Conservation (phyloP, 305 asterid species). For the Solanum chacoense region DNA sequence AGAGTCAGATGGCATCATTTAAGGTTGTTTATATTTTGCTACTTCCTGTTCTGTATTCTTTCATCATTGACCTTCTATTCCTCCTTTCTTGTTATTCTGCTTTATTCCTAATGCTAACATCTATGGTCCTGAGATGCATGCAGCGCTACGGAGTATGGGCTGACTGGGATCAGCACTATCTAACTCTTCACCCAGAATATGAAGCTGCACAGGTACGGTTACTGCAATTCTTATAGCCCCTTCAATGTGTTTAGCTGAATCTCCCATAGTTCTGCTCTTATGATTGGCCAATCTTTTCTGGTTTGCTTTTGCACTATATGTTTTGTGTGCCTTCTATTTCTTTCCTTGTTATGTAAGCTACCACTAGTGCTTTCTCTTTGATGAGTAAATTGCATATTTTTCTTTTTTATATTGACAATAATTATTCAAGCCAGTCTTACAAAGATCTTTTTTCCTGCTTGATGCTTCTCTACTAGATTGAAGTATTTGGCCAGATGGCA, state of each 20-base stretch:
- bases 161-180: constrained; percentile 94
- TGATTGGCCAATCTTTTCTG: background rate
- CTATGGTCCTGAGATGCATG: constrained; percentile 10
- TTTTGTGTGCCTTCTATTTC: background rate
- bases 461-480: constrained; percentile 46
- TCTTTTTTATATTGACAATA: background rate
- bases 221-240: constrained; percentile 1
- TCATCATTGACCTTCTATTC: background rate
- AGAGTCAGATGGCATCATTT: constrained; percentile 87
- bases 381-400: background rate
- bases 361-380: background rate
- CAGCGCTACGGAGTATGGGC: constrained; percentile 96
- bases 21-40: constrained; percentile 41
- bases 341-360: background rate
- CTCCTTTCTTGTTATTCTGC: background rate
- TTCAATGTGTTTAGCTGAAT: constrained; percentile 3
- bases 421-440: background rate
- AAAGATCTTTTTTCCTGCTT: background rate
- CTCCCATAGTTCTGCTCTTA: constrained; percentile 1
- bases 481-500: constrained; percentile 92
- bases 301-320: background rate
- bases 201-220: constrained; percentile 93
- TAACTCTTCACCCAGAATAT: constrained; percentile 97
- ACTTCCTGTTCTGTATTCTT: background rate
- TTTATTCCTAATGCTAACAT: constrained; percentile 2